Base-by-base conservation (phyloP, 176 grass and related monocot genomes). In the Saccharum spontaneum region DNA sequence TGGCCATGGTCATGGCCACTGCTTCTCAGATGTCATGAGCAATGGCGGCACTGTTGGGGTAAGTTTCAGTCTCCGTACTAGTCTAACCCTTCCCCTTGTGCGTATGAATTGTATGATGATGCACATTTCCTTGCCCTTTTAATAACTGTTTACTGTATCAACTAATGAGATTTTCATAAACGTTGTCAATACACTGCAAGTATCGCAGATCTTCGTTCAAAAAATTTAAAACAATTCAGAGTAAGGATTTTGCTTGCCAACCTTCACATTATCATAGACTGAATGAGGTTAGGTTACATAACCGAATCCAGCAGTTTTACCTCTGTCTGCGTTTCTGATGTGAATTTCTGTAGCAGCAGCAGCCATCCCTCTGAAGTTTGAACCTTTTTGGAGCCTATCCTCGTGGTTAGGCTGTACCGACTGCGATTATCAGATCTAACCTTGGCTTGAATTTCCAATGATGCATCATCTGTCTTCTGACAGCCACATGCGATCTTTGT, bases 41-140 rank as follows among this genome's bases (percentile, higher is more conserved):
- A 87, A 59, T 31, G 79, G 38, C 80, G 82, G 76, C 34, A 55
- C 82, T 63, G 17, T 49, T 33, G 80, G 86, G 89, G 92, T 94
- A 69, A 69, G 33, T 71, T 10, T 48, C 37, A 36, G 49, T 60
- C 54, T 74, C 12, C 44, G 34, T 14, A 18, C 24, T 57, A 17
- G 15, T 52, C 1, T 1, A 49, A 49, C 4, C 4, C 4, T 16
- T 36, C 34, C 34, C 34, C 34, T 36, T 36, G 33, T 4, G 34
- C 34, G 34, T 36, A 4, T 36, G 34, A 36, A 36, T 36, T 36
- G 4, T 36, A 36, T 36, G 34, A 36, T 36, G 34, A 4, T 36
- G 34, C 3, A 36, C 34, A 36, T 36, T 36, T 36, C 3, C 34
- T 0, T 36, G 34, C 34, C 4, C 34, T 36, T 36, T 36, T 4